Evolutionary conservation across 768 basidiomycete genomes (phyloP).

Genomic region (Phylloporus sp.): DNA sequence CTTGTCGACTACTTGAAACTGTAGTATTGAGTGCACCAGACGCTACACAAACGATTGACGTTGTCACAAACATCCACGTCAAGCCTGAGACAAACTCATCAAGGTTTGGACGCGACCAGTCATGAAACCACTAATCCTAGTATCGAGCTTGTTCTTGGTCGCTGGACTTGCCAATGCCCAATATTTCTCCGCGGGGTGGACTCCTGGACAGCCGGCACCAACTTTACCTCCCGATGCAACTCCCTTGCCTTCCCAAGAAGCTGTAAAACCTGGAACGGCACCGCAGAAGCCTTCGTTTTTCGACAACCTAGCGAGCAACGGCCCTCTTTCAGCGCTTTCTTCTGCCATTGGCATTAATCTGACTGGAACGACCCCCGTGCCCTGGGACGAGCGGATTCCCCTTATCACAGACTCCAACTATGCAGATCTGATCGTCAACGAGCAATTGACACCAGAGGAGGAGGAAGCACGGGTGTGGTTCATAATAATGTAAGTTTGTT

Average conservation of each 20-base stretch:
- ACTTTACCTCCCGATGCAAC: conserved; percentile 17
- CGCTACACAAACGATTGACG: too few species aligned
- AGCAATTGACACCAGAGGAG: conserved; percentile 58
- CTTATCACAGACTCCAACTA: conserved; percentile 83
- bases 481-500: conserved; percentile 58
- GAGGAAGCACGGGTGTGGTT: conserved; percentile 71
- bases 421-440: conserved; percentile 64
- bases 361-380: conserved; percentile 41
- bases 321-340: conserved; percentile 52
- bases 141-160: conserved; percentile 27
- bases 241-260: conserved; percentile 22
- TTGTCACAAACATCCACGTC: too few species aligned
- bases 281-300: conserved; percentile 23
- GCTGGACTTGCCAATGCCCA: conserved; percentile 43
- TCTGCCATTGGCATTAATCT: conserved; percentile 65
- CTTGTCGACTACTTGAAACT: too few species aligned
- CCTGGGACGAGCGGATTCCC: conserved; percentile 71
- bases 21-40: too few species aligned
- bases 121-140: conserved; percentile 49
- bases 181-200: conserved; percentile 81
- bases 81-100: too few species aligned
- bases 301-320: conserved; percentile 42
- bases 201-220: conserved; percentile 58
- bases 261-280: conserved; percentile 19
- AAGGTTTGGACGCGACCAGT: conserved; percentile 1